A percentile compares a stretch with the other conserved stretches of the same genome.
These are phyloP conservation scores for Euphorbia schlechtendalii DNA, from an alignment of 441 rosid genomes.

Conservation along the genomic window DNA sequence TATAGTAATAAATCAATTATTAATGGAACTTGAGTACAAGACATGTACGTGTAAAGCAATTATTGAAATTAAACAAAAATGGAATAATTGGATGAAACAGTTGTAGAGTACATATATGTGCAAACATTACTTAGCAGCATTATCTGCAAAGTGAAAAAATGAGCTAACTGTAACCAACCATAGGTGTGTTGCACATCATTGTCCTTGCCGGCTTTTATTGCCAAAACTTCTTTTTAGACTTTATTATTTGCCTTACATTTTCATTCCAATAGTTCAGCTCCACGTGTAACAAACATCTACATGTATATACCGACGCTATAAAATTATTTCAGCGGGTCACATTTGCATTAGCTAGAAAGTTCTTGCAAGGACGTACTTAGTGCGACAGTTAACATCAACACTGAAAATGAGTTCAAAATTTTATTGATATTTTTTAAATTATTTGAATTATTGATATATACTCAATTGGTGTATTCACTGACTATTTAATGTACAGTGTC, in stretches of 20 bases:
- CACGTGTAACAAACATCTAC: slow-evolving; percentile 1
- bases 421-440: neutral
- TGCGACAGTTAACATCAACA: neutral
- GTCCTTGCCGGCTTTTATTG: neutral
- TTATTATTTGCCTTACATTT: neutral
- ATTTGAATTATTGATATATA: too few species aligned
- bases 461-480: too few species aligned
- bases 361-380: neutral
- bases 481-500: too few species aligned
- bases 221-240: slow-evolving; percentile 6
- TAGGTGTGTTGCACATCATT: slow-evolving; percentile 1
- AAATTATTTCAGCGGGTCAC: neutral
- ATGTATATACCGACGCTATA: neutral
- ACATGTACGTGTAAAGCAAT: neutral
- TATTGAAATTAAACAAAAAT: neutral
- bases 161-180: neutral
- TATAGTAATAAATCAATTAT: too few species aligned
- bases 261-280: neutral
- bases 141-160: neutral
- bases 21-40: neutral
- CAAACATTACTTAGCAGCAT: neutral
- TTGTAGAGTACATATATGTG: neutral
- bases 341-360: neutral
- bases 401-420: too few species aligned
- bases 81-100: neutral